Evolutionary conservation across 371 early-diverging fungal species (phyloP).

Genomic region (Lichtheimia corymbifera): DNA sequence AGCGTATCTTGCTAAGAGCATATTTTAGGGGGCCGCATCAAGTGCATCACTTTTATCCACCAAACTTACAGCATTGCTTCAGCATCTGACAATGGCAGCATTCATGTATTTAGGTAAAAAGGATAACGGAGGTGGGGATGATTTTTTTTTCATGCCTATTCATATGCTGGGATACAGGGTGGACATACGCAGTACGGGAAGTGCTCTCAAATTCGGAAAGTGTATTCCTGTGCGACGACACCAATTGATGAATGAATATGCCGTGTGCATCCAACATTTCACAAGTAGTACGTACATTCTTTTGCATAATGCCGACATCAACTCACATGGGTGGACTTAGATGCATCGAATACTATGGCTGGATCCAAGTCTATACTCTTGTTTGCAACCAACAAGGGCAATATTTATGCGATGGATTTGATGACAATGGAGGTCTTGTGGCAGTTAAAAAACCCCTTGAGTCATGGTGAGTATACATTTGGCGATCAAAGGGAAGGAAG

Average conservation of each 20-base stretch:
- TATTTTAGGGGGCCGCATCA: conserved; percentile 71
- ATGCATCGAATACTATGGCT: conserved; percentile 48
- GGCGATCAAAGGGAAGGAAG: background rate
- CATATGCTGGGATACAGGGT: conserved; percentile 13
- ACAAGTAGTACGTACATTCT: conserved; percentile 57
- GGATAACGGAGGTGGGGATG: background rate
- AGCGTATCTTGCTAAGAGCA: background rate
- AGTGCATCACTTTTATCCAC: conserved; percentile 78
- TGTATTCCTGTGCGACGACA: conserved; percentile 58
- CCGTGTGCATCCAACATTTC: conserved; percentile 69
- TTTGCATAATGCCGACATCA: background rate
- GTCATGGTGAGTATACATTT: conserved; percentile 45
- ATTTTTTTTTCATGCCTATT: background rate
- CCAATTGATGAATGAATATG: conserved; percentile 67
- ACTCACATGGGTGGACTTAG: conserved; percentile 10
- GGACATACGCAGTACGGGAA: conserved; percentile 41
- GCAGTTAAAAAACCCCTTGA: conserved; percentile 60
- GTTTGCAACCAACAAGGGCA: conserved; percentile 78
- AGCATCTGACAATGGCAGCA: conserved; percentile 82
- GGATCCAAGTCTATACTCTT: conserved; percentile 76
- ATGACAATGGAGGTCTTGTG: conserved; percentile 72
- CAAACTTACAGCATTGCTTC: conserved; percentile 81
- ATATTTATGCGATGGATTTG: conserved; percentile 76
- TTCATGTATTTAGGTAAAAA: conserved; percentile 75
- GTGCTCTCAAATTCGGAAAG: conserved; percentile 62